Conservation (phyloP, 2,329 filamentous ascomycete genomes). For the Ilyonectria sp. region DNA sequence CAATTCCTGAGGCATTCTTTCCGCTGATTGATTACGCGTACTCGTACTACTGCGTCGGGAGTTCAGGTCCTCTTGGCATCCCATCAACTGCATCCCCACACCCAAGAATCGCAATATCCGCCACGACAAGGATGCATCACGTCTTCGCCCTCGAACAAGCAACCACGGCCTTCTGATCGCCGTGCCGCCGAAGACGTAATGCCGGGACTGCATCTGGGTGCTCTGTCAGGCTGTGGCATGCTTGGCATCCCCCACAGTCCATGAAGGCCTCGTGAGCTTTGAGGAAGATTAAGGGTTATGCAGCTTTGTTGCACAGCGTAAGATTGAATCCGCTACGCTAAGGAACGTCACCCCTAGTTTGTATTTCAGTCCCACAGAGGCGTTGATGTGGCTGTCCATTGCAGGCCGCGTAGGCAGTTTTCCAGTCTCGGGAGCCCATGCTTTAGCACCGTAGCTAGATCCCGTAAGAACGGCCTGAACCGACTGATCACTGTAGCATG, state of each 20-base stretch:
- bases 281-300: conserved; percentile 13
- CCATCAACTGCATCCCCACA: neutral
- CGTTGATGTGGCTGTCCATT: neutral
- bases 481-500: neutral
- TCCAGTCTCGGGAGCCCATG: neutral
- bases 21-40: neutral
- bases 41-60: neutral
- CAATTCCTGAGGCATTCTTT: neutral
- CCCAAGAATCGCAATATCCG: conserved; percentile 6
- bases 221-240: neutral
- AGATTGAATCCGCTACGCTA: neutral
- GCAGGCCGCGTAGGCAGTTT: neutral
- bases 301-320: neutral
- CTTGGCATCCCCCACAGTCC: neutral
- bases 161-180: too few species aligned
- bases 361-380: neutral
- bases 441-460: neutral
- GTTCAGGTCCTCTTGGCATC: neutral
- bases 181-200: neutral
- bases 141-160: neutral
- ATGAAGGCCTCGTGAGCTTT: neutral
- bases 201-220: neutral
- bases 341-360: neutral
- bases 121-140: neutral
- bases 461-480: neutral